These are phyloP conservation scores for Gossypium trilobum DNA, from an alignment of 441 rosid genomes.

Conservation along the genomic window DNA sequence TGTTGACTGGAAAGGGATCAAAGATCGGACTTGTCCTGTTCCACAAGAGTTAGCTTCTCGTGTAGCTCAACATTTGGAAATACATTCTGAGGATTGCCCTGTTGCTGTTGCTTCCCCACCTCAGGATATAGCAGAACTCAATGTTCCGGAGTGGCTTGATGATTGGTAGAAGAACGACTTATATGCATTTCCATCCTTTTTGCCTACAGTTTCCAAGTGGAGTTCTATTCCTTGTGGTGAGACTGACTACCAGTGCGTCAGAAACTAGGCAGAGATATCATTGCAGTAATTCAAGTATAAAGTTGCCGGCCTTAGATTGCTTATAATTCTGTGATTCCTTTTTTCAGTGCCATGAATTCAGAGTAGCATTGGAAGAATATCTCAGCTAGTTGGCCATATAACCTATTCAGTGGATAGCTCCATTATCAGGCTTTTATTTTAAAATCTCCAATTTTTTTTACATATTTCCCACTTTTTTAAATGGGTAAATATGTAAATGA, in stretches of 20 bases:
- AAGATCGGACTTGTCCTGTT: conserved; percentile 39
- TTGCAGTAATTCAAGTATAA: conserved; percentile 5
- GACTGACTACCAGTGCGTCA: background rate
- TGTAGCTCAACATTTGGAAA: conserved; percentile 40
- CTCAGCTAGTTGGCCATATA: conserved; percentile 18
- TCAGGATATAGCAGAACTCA: conserved; percentile 36
- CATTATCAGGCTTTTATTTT: background rate
- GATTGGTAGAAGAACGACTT: conserved; percentile 51
- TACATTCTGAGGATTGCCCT: conserved; percentile 28
- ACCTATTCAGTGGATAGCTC: conserved; percentile 30
- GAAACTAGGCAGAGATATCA: conserved; percentile 3
- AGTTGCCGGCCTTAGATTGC: conserved; percentile 12
- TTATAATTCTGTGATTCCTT: conserved; percentile 3
- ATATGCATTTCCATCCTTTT: background rate
- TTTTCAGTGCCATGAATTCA: background rate
- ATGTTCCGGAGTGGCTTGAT: conserved; percentile 62
- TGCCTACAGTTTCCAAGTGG: background rate
- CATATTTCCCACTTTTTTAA: conserved; percentile 13
- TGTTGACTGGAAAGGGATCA: conserved; percentile 55
- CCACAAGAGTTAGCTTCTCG: conserved; percentile 56
- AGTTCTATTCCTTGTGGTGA: conserved; percentile 10
- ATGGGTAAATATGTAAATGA: conserved; percentile 16
- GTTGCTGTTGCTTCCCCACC: conserved; percentile 32
- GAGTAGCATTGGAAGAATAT: conserved; percentile 6
- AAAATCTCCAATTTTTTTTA: background rate